Evolutionary conservation across 1,284 basidiomycete species (phyloP), one percentile per base, ranked within the genome.

Genomic region (Sporisorium iseilematis-ciliati): DNA sequence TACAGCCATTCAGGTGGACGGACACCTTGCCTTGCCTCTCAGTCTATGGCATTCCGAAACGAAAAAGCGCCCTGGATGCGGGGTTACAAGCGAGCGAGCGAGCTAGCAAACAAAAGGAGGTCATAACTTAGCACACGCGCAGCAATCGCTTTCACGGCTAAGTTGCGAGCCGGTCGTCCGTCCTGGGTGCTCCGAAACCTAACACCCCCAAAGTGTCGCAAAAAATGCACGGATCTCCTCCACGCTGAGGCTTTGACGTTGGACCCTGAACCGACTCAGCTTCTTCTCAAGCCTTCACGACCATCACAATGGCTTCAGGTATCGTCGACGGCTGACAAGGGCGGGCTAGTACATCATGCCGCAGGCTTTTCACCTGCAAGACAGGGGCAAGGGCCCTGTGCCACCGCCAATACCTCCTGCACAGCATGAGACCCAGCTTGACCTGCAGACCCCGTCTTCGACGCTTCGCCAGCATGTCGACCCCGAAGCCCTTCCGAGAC

Each of bases 391-490:
- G 7, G 29, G 0, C 10, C 2, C 14, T 20, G 1, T 6, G 6
- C 20, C 14, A 23, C 16, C 20, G 6, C 6, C 43, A 20, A 4
- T 3, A 18, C 12, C n/a, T 5, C 5, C 31, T 33, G 12, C 4
- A 14, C 25, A 43, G 0, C 14, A 35, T 8, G 54, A 55, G n/a
- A 0, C 45, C 23, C 51, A 50, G 46, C 48, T 67, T 29, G 70
- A 73, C 33, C 48, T 73, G 3, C 65, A 68, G 42, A 43, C 62
- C 1, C 71, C 71, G 3, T 61, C 58, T 18, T 57, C 62, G 25
- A 35, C 71, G 2, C 52, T 69, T 1, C 52, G 71, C 26, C 71
- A 74, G 43, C 71, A 74, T 29, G 26, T 74, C 11, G 71, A 74
- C 55, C 46, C 65, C 7, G 65, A 74, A 21, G 71, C 63, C 1